These are phyloP conservation scores for Ophiocytium majus DNA, from an alignment of 352 stramenopile genomes.

Conservation along the genomic window DNA sequence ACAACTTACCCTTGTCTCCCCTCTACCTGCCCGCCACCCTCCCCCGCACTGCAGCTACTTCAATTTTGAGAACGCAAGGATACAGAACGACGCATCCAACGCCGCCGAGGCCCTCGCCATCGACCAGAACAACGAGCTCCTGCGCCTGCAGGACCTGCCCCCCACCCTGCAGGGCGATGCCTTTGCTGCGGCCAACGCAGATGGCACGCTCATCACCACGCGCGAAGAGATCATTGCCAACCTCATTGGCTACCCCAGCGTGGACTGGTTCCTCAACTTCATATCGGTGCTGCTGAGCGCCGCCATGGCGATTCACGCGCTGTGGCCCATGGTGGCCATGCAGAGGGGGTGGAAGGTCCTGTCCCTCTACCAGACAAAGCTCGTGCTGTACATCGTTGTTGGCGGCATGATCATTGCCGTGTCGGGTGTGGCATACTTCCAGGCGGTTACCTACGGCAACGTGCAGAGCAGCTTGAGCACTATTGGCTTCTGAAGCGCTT, in stretches of 20 bases:
- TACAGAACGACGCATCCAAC: not conserved
- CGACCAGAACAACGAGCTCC: not conserved
- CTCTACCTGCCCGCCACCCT: too few species aligned
- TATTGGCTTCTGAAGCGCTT: too few species aligned
- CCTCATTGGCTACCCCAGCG: not conserved
- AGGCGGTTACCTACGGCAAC: not conserved
- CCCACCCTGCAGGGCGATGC: not conserved
- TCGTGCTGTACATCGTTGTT: not conserved
- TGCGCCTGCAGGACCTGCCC: not conserved
- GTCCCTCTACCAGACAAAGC: not conserved
- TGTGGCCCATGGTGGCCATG: slow-evolving; percentile 12
- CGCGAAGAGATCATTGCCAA: not conserved
- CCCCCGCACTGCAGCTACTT: not conserved
- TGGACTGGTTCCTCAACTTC: not conserved
- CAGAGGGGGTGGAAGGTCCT: not conserved
- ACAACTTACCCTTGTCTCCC: not conserved
- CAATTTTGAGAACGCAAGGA: not conserved
- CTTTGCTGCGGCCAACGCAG: not conserved
- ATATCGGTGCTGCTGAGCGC: not conserved
- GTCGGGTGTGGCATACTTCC: not conserved
- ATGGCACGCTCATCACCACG: not conserved
- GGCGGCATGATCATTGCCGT: not conserved
- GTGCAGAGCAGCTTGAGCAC: not conserved
- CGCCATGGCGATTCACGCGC: not conserved
- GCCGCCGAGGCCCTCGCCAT: not conserved